Evolutionary conservation across 768 basidiomycete genomes (phyloP).

Genomic region (Leccinum truebloodii): DNA sequence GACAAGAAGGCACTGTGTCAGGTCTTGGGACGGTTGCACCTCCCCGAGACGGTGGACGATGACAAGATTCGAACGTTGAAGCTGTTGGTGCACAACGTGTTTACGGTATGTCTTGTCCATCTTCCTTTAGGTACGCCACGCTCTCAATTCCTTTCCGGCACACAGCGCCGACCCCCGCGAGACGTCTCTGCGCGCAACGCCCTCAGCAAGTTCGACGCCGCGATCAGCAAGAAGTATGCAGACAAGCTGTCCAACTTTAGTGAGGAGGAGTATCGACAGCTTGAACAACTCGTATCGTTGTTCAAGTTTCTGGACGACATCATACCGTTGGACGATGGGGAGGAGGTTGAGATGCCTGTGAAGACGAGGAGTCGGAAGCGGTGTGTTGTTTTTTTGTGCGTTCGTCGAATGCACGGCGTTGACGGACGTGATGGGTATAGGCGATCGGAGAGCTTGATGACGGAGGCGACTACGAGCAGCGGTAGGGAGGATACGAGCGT

Average conservation of each 20-base stretch:
- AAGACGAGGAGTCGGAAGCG: slow-evolving; percentile 48
- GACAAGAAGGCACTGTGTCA: slow-evolving; percentile 66
- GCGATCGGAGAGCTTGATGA: slow-evolving; percentile 60
- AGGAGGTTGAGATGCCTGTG: slow-evolving; percentile 40
- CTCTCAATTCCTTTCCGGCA: background rate
- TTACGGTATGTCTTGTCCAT: slow-evolving; percentile 9
- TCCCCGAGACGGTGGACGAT: slow-evolving; percentile 73
- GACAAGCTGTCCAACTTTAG: slow-evolving; percentile 69
- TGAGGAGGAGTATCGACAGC: slow-evolving; percentile 63
- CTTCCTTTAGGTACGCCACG: background rate
- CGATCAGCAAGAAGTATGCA: slow-evolving; percentile 70
- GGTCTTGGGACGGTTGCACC: slow-evolving; percentile 57
- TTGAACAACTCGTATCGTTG: slow-evolving; percentile 60
- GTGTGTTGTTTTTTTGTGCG: slow-evolving; percentile 32
- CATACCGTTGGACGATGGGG: slow-evolving; percentile 65
- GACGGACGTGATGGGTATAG: slow-evolving; percentile 33
- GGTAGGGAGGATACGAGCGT: slow-evolving; percentile 36
- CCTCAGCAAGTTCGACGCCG: slow-evolving; percentile 65
- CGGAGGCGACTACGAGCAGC: slow-evolving; percentile 41
- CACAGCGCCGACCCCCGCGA: slow-evolving; percentile 56
- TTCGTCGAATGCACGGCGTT: background rate
- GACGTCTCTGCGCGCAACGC: slow-evolving; percentile 68
- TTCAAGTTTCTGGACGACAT: slow-evolving; percentile 76
- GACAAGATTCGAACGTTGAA: slow-evolving; percentile 65
- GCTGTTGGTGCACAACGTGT: slow-evolving; percentile 51